A percentile compares a stretch with the other conserved stretches of the same genome.
Evolutionary conservation across 352 stramenopile genomes (phyloP).

Genomic region (Globisporangium canariense): DNA sequence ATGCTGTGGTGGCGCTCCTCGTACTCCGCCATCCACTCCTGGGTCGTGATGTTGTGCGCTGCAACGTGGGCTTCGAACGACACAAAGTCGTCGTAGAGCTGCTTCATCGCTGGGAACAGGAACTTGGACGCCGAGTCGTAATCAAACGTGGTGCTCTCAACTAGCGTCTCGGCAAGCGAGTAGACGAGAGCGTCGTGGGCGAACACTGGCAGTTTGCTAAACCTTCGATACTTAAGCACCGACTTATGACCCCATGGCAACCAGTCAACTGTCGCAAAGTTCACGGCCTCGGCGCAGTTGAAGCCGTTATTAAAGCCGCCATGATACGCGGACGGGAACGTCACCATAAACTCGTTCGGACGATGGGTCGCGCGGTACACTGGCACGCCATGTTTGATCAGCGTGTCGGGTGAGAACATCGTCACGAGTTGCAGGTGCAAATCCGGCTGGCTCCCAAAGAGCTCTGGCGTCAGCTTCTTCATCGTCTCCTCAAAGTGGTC

Average conservation of each 20-base stretch:
- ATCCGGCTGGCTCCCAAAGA: constrained; percentile 94
- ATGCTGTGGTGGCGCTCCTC: constrained; percentile 27
- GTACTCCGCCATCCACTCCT: constrained; percentile 54
- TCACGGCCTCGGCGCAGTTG: constrained; percentile 90
- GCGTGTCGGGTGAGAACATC: constrained; percentile 73
- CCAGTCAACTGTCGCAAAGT: constrained; percentile 90
- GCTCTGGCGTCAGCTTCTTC: constrained; percentile 90
- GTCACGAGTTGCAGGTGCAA: constrained; percentile 91
- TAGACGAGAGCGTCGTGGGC: constrained; percentile 81
- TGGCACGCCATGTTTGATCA: constrained; percentile 84
- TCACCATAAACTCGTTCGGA: constrained; percentile 98
- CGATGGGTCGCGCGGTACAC: constrained; percentile 95
- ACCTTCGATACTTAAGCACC: constrained; percentile 71
- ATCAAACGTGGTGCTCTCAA: constrained; percentile 56
- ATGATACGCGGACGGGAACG: constrained; percentile 98
- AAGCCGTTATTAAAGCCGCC: constrained; percentile 97
- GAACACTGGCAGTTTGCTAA: constrained; percentile 82
- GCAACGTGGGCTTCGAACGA: constrained; percentile 46
- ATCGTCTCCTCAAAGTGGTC: constrained; percentile 90
- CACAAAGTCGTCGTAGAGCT: constrained; percentile 53
- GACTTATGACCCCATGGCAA: constrained; percentile 76
- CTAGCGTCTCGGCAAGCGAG: constrained; percentile 66
- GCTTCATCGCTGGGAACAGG: constrained; percentile 61
- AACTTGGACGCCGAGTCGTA: constrained; percentile 38
- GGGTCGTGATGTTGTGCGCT: constrained; percentile 28